Base-by-base conservation (phyloP, 768 basidiomycete species). In the Porphyrellus cyaneotinctus region DNA sequence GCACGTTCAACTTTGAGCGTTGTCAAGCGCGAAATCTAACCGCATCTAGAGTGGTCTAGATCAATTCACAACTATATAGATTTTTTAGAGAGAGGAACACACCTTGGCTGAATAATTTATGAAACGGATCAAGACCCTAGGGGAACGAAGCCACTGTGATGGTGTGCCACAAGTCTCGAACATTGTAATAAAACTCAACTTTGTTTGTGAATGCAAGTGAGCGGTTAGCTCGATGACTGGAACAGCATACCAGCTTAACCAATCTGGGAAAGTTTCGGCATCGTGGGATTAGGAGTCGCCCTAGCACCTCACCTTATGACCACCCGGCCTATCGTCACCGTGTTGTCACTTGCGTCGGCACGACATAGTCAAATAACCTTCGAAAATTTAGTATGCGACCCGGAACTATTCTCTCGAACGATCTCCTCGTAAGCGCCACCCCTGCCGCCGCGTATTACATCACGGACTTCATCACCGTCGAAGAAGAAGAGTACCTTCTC, bases 401-500 rank as follows among this genome's bases (percentile, higher is more conserved):
- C 31, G 32, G 37, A 49, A 39, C 44, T 30, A 39, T 43, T 55
- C 46, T 52, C 35, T 50, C 42, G 14, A 35, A 41, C 36, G 57
- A 53, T 17, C 43, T 56, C 49, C 61, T 63, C 28, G 20, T 57
- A 39, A 52, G 48, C 28, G 74, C 73, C 26, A 57, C 65, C 14
- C 56, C 53, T 39, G 62, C 70, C 41, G 74, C 77, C 49, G 74
- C 75, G 4, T 83, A 80, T 63, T 93, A 94, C 69, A 74, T 93
- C 18, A 88, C 88, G 7, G 75, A 91, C 57, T 94, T 93, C 66
- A 74, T 88, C 33, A 81, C 81, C 50, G 79, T 77, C 51, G 80
- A 84, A 26, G 92, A 95, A 71, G 91, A 95, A 63, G 72, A 75
- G 35, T 87, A 88, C 65, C 70, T 95, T 33, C 71, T 88, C 53